Conservation (phyloP, 257 asterid genomes). For the Fraxinus quadrangulata region DNA sequence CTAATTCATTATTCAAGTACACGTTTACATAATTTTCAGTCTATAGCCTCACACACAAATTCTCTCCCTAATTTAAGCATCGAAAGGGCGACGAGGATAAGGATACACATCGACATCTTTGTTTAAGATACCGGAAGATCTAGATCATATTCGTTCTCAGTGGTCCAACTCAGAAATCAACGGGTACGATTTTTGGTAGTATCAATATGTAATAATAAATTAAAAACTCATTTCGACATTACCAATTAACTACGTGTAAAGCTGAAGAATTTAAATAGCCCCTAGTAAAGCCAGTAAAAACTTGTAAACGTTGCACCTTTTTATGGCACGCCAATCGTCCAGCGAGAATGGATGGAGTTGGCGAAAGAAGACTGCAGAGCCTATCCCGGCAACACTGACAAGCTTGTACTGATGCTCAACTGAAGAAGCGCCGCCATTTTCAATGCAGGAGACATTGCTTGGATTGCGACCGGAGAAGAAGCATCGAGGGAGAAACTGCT, state of each 20-base stretch:
- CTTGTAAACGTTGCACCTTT: conserved; percentile 48
- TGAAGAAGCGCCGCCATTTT: conserved; percentile 30
- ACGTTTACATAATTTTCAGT: too few relatives aligned
- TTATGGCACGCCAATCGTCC: conserved; percentile 78
- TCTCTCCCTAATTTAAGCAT: too few relatives aligned
- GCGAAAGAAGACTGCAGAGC: conserved; percentile 89
- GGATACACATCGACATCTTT: too few relatives aligned
- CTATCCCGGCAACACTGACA: conserved; percentile 86
- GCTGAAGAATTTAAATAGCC: background rate
- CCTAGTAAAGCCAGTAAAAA: background rate
- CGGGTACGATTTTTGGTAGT: too few relatives aligned
- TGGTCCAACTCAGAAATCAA: too few relatives aligned
- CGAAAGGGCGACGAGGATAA: too few relatives aligned
- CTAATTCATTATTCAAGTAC: too few relatives aligned
- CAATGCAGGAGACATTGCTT: conserved; percentile 28
- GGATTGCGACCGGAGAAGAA: conserved; percentile 84
- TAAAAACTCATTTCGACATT: background rate
- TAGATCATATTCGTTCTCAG: too few relatives aligned
- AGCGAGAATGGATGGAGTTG: conserved; percentile 65
- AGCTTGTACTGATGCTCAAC: conserved; percentile 35
- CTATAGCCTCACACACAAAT: too few relatives aligned
- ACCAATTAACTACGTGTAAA: background rate
- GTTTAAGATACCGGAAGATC: too few relatives aligned
- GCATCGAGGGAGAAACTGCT: conserved; percentile 68
- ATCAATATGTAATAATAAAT: background rate